A percentile compares a stretch with the other conserved stretches of the same genome.
These are phyloP conservation scores for Gossypium rotundifolium DNA, from an alignment of 345 rosid genomes.

Conservation along the genomic window DNA sequence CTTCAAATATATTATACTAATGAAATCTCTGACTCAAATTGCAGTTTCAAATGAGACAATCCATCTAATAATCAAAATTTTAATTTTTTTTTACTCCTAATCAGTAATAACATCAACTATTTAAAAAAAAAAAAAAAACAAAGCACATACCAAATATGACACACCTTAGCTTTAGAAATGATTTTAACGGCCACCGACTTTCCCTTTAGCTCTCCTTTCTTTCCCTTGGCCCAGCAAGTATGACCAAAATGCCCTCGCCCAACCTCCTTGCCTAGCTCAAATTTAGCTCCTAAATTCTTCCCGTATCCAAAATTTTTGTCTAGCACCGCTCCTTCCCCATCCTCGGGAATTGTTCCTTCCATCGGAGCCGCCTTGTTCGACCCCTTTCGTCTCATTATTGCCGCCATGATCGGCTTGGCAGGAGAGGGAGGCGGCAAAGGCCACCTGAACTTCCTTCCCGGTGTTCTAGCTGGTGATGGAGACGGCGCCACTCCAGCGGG, in stretches of 20 bases:
- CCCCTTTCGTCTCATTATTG: constrained; percentile 50
- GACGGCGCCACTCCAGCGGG: constrained; percentile 78
- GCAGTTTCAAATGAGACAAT: not conserved
- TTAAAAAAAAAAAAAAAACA: not conserved
- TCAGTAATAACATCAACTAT: not conserved
- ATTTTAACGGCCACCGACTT: constrained; percentile 83
- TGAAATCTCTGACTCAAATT: not conserved
- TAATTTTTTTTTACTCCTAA: not conserved
- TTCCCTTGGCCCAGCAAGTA: constrained; percentile 82
- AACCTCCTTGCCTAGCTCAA: constrained; percentile 77
- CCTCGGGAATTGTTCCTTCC: constrained; percentile 70
- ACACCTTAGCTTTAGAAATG: constrained; percentile 85
- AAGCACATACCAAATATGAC: constrained; percentile 15
- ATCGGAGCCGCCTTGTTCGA: constrained; percentile 37
- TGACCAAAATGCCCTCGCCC: constrained; percentile 99
- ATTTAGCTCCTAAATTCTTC: constrained; percentile 68
- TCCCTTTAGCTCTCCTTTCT: constrained; percentile 80
- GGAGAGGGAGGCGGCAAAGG: constrained; percentile 99
- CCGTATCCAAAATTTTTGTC: constrained; percentile 85
- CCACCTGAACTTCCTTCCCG: constrained; percentile 79
- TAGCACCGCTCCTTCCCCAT: constrained; percentile 33
- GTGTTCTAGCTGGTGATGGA: constrained; percentile 83
- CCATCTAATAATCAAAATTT: not conserved
- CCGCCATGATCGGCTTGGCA: constrained; percentile 86
- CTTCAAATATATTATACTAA: not conserved